These are phyloP conservation scores for Hypoxylon sp. DNA, from an alignment of 2,329 filamentous ascomycete genomes.

Conservation along the genomic window DNA sequence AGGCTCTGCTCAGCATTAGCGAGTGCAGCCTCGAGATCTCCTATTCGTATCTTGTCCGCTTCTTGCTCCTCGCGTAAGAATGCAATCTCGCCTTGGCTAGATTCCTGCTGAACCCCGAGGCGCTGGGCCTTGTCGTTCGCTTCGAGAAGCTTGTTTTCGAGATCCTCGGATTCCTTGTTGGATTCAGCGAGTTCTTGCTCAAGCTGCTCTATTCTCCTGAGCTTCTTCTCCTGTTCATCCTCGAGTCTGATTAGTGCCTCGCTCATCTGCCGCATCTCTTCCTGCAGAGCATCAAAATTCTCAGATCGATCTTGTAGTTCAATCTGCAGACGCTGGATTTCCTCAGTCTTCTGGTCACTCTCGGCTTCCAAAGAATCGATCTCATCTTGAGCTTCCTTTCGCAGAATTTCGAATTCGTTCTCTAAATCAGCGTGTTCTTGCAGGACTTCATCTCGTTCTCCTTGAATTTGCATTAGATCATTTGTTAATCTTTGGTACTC, in stretches of 20 bases:
- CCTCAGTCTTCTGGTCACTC: constrained; percentile 78
- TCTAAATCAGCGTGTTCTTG: constrained; percentile 74
- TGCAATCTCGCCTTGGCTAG: constrained; percentile 90
- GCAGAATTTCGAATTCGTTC: constrained; percentile 72
- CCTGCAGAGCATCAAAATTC: constrained; percentile 91
- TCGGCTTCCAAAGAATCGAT: constrained; percentile 79
- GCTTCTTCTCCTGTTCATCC: constrained; percentile 86
- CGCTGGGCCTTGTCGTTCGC: constrained; percentile 89
- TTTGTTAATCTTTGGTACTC: constrained; percentile 85
- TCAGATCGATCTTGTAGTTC: constrained; percentile 84
- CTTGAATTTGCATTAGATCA: constrained; percentile 83
- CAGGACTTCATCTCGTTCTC: constrained; percentile 88
- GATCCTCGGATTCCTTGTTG: constrained; percentile 86
- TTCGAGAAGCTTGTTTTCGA: constrained; percentile 88
- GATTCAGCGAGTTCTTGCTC: constrained; percentile 87
- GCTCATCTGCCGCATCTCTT: constrained; percentile 93
- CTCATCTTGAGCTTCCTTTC: constrained; percentile 75
- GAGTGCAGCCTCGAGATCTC: constrained; percentile 88
- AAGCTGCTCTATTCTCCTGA: constrained; percentile 83
- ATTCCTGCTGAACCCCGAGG: constrained; percentile 91
- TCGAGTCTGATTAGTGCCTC: constrained; percentile 89
- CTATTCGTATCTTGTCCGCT: constrained; percentile 96
- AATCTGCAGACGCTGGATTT: constrained; percentile 77
- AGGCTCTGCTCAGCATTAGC: constrained; percentile 83
- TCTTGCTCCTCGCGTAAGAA: constrained; percentile 98